Base-by-base conservation (phyloP, 2,329 filamentous ascomycete genomes). In the Orbilia javanica region DNA sequence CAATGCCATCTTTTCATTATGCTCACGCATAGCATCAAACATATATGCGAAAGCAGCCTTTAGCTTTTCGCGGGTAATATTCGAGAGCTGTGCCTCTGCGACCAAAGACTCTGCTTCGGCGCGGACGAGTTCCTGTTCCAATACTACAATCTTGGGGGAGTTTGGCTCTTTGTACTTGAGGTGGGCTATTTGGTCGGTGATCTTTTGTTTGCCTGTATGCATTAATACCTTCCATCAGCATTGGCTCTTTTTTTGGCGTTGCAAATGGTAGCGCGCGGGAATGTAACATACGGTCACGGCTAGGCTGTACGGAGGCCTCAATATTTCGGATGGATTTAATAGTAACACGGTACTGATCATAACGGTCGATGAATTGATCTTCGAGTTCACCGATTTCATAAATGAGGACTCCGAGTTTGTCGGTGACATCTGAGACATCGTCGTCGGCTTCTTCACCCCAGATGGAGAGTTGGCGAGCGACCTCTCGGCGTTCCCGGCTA, bases 261-360 rank as follows among this genome's bases (percentile, higher is more conserved):
- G 48, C 10, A 50, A 18, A 60, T 25, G n/a, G 36, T 31, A 4
- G n/a, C 34, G 8, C 48, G 8, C 3, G 11, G 36, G 25, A 20
- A 18, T n/a, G 74, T 10, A 64, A 85, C 92, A 86, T 87, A 96
- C 96, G 93, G 86, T 99, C 96, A 86, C 96, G 90, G 87, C 94
- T 97, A 71, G 96, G 96, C 86, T 99, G 96, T 63, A 99, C 96
- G 22, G 95, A 98, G 76, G 95, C 94, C 86, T 99, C 96, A 80
- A 99, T 99, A 86, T 99, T 99, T 83, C 96, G 92, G 83, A 99
- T 97, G 85, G 94, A 97, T 91, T 99, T 99, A 86, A 99, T 97
- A 67, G 96, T 99, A 73, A 99, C 92, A 83, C 96, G 93, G 87
- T 98, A 99, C 86, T 99, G 96, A 85, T 99, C 96, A 86, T 99